A percentile compares a stretch with the other conserved stretches of the same genome.
Conservation (phyloP, 2,329 filamentous ascomycete genomes). For the Aspergillus spinulosporus region DNA sequence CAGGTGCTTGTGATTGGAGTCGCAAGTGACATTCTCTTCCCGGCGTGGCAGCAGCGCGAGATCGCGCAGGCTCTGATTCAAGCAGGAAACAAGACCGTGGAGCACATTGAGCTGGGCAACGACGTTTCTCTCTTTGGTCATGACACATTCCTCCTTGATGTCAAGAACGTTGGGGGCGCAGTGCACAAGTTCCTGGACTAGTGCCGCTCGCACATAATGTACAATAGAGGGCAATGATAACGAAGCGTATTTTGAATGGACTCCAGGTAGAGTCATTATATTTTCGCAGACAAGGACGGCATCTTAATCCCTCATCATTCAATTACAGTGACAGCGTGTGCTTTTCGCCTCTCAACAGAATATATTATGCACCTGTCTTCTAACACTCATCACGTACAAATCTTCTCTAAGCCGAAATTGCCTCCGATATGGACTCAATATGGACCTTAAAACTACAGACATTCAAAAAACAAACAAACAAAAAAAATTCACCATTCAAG, state of each 20-base stretch:
- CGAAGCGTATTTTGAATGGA: neutral
- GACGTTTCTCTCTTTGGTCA: conserved; percentile 94
- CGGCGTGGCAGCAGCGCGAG: conserved; percentile 96
- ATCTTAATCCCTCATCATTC: too few species aligned
- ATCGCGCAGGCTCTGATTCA: conserved; percentile 79
- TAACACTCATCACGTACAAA: too few species aligned
- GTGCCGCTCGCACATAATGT: neutral
- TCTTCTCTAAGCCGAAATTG: too few species aligned
- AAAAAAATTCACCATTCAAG: too few species aligned
- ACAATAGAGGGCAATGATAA: neutral
- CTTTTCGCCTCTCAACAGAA: too few species aligned
- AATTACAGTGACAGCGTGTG: too few species aligned
- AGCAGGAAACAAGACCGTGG: conserved; percentile 76
- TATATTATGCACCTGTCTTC: too few species aligned
- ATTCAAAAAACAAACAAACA: too few species aligned
- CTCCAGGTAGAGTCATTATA: too few species aligned
- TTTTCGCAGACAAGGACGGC: too few species aligned
- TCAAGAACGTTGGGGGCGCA: conserved; percentile 86
- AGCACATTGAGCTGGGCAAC: conserved; percentile 88
- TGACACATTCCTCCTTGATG: conserved; percentile 90
- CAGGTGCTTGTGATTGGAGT: conserved; percentile 90
- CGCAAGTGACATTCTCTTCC: conserved; percentile 93
- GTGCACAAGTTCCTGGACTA: conserved; percentile 75
- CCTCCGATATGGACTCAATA: too few species aligned
- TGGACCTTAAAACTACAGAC: too few species aligned